Evolutionary conservation across 495 filamentous ascomycete species (phyloP), one percentile per base, ranked within the genome.

Genomic region (Lasiosphaeriaceae sp.): DNA sequence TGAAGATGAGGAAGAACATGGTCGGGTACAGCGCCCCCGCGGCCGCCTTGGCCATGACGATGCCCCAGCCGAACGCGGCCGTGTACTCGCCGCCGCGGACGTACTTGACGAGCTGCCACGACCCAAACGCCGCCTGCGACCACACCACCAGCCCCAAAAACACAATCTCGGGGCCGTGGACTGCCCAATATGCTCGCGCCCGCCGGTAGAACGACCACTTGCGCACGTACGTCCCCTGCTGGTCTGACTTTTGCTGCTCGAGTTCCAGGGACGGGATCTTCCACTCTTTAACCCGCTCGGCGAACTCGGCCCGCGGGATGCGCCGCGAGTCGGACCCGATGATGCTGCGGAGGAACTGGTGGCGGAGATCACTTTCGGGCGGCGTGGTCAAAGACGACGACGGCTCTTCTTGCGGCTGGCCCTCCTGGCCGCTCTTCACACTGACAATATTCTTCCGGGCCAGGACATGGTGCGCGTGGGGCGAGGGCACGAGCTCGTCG

Each of bases 41-140:
- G 50, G 52, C 65, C 7, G 65, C 66, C 55, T 75, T 75, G 43
- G 72, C 67, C 20, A 73, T 39, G 2, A 70, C 64, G 26, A 71
- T 64, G 21, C 72, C 72, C 72, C 72, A 75, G 45, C 72, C 72
- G 19, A 68, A 63, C 23, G 62, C 71, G 4, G 52, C 22, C 1
- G 62, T 59, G 49, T 66, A 67, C 11, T 54, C 22, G 14, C 45
- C 47, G 5, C 51, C 26, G 4, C 26, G 37, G 20, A 69, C 22
- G 58, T 74, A 74, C 31, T 68, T 73, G 47, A 69, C 65, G 17
- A 75, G 56, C 59, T 75, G 69, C 72, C 72, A 75, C 4, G 60
- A 56, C 11, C 66, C 72, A 58, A 75, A 69, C 8, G 61, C 68
- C 12, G 72, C 49, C 65, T 69, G 63, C 46, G 70, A 56, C 9